phyloP scores from a whole-genome alignment of 148 eudicot species.

The Rhododendron molle region DNA sequence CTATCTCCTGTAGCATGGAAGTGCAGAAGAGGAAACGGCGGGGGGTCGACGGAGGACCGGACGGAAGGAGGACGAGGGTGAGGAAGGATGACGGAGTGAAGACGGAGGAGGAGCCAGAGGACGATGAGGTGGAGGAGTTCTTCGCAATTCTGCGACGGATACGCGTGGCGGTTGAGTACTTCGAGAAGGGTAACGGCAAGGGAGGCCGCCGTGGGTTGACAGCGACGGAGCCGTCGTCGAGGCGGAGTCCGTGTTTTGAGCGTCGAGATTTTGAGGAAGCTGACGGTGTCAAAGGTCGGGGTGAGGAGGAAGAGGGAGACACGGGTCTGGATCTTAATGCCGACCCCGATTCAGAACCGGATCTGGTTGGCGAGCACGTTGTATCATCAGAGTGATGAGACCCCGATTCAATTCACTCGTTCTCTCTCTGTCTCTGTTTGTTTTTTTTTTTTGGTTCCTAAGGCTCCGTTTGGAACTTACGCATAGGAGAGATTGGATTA shows the following conservation, averaged over 20 bases:
- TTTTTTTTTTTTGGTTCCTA: no score
- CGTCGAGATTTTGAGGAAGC: not conserved
- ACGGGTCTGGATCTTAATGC: constrained; percentile 22
- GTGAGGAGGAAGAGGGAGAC: not conserved
- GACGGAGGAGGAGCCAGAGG: not conserved
- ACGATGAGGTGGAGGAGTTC: constrained; percentile 42
- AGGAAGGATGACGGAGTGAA: not conserved
- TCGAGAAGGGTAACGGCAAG: constrained; percentile 11
- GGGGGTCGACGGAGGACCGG: not conserved
- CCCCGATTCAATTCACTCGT: no score
- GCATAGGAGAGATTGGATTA: no score
- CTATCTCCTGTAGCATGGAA: not conserved
- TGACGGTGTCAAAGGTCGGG: not conserved
- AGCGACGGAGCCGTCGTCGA: not conserved
- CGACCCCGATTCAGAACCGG: constrained; percentile 1
- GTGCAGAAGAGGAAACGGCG: constrained; percentile 5
- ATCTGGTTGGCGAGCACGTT: not conserved
- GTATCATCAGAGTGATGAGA: not conserved
- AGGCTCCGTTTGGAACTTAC: no score
- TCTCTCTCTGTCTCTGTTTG: no score
- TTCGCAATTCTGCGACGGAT: constrained; percentile 28
- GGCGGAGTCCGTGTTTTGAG: constrained; percentile 11
- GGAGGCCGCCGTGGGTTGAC: not conserved
- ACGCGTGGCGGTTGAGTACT: constrained; percentile 27
- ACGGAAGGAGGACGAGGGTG: not conserved